A percentile compares a stretch with the other conserved stretches of the same genome.
These are phyloP conservation scores for Glycine tomentella DNA, from an alignment of 306 rosid species.

Conservation along the genomic window DNA sequence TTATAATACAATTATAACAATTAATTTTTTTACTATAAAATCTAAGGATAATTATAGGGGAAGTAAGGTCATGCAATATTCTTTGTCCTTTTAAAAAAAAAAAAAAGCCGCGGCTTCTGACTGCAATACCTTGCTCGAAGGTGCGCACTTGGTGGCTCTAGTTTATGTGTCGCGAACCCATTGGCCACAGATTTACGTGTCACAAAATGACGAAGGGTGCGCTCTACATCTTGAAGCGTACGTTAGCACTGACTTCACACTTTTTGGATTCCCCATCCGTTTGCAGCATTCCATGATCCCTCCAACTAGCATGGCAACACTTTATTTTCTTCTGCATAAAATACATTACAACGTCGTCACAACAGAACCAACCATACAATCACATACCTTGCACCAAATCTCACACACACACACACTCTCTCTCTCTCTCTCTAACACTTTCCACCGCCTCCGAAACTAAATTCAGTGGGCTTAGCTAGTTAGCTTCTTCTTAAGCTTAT, in stretches of 20 bases:
- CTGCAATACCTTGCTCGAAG: not conserved
- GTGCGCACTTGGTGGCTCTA: slow-evolving; percentile 28
- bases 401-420: not conserved
- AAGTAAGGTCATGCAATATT: not conserved
- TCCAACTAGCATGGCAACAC: slow-evolving; percentile 39
- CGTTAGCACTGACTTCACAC: slow-evolving; percentile 18
- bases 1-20: no score
- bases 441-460: slow-evolving; percentile 43
- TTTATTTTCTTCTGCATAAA: slow-evolving; percentile 42
- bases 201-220: not conserved
- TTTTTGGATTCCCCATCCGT: slow-evolving; percentile 42
- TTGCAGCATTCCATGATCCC: slow-evolving; percentile 38
- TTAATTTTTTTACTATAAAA: not conserved
- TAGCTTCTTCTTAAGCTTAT: not conserved
- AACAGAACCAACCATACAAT: slow-evolving; percentile 26
- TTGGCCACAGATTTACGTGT: slow-evolving; percentile 49
- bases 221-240: not conserved
- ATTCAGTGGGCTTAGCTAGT: not conserved
- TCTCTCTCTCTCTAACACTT: slow-evolving; percentile 8
- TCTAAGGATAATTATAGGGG: not conserved
- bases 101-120: not conserved
- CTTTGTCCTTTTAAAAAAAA: not conserved
- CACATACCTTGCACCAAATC: not conserved
- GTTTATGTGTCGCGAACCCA: slow-evolving; percentile 33
- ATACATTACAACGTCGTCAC: slow-evolving; percentile 28